Base-by-base conservation (phyloP, 306 rosid genomes). In the Cicer pinnatifidum region DNA sequence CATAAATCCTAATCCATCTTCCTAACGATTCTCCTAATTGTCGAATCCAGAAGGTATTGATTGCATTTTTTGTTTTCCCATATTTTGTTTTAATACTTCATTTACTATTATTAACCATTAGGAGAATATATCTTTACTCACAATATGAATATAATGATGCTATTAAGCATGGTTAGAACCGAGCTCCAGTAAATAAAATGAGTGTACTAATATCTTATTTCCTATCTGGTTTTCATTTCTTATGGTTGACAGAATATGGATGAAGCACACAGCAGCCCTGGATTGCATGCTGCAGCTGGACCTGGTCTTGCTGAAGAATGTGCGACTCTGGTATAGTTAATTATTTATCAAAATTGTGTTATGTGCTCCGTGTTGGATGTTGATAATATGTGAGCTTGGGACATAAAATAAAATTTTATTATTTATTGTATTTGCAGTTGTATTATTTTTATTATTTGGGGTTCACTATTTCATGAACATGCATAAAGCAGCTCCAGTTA, bases 291-390 rank as follows among this genome's bases (percentile, higher is more conserved):
- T 62, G 97, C 97, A 12, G 96, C 99, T 82, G 99, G 99, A 85
- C 96, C 97, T 82, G 96, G 89, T 81, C 97, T 95, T 84, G 88
- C 88, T 15, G 99, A 95, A 87, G 99, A 95, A 85, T 95, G 97
- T 82, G 90, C 91, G 51, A 70, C 92, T 68, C 75, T 90, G 97
- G 99, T 95, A 87, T 47, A 38, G 78, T 61, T 80, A 67, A 43
- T 72, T 61, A 63, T 54, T 72, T 53, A 62, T 39, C 2, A 17
- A 66, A 69, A 59, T 7, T 65, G 43, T 75, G 9, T 54, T 39
- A 68, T 66, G 9, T 38, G 61, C 68, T 65, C 9, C 41, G 17
- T 71, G 50, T 39, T 60, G 11, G 6, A 54, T 79, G 60, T 58
- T 58, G 20, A 12, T 57, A 11, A 12, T 20, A 16, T 76, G 20